phyloP scores from a whole-genome alignment of 1,139 yeast species.

The Lodderomyces orthopsilosis region DNA sequence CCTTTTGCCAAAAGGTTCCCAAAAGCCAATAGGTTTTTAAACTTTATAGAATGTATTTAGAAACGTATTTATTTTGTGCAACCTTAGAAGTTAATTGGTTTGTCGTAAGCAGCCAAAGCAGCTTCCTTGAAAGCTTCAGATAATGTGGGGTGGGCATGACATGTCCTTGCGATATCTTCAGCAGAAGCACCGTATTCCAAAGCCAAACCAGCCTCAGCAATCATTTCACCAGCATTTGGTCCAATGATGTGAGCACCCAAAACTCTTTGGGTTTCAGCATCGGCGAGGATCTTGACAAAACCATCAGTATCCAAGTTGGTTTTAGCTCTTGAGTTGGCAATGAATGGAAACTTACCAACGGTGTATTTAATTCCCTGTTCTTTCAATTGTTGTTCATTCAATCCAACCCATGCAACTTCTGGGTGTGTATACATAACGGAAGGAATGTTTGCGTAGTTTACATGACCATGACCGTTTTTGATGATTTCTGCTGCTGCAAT shows the following conservation, averaged over 20 bases:
- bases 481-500: slow-evolving; percentile 96
- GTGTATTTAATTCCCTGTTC: slow-evolving; percentile 89
- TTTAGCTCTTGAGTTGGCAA: slow-evolving; percentile 99
- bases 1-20: slow-evolving; percentile 48
- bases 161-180: slow-evolving; percentile 95
- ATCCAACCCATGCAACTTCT: slow-evolving; percentile 99
- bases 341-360: slow-evolving; percentile 96
- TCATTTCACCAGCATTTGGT: slow-evolving; percentile 99
- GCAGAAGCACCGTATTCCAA: slow-evolving; percentile 98
- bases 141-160: slow-evolving; percentile 98
- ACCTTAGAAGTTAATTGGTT: slow-evolving; percentile 75
- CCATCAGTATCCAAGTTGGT: slow-evolving; percentile 97
- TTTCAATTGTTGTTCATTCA: slow-evolving; percentile 92
- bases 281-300: slow-evolving; percentile 91
- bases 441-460: slow-evolving; percentile 96
- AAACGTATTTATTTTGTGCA: background rate
- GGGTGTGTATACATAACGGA: slow-evolving; percentile 99
- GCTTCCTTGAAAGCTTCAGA: slow-evolving; percentile 99
- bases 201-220: slow-evolving; percentile 97
- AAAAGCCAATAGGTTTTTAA: slow-evolving; percentile 37
- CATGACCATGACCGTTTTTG: slow-evolving; percentile 94
- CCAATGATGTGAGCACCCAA: slow-evolving; percentile 97
- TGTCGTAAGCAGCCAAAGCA: slow-evolving; percentile 86
- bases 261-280: slow-evolving; percentile 95
- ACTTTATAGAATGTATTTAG: background rate